phyloP scores from a whole-genome alignment of 1,284 basidiomycete genomes.

The Malassezia slooffiae region DNA sequence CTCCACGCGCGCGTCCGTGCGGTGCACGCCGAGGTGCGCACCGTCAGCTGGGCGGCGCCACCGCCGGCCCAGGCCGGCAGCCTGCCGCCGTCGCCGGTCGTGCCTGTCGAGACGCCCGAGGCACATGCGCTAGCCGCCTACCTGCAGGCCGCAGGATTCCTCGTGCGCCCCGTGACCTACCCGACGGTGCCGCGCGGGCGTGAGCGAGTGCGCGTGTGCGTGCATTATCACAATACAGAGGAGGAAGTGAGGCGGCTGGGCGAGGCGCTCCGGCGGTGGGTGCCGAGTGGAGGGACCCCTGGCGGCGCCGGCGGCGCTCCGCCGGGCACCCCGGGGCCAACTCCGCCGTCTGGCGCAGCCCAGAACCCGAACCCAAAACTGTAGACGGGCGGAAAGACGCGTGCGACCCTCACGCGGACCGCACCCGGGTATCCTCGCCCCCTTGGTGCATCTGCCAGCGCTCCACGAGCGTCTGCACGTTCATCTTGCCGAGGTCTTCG shows the following conservation, averaged over 20 bases:
- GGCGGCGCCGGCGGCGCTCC: too few species aligned
- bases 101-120: constrained; percentile 66
- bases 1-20: constrained; percentile 6
- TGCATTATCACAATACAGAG: constrained; percentile 63
- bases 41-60: not conserved
- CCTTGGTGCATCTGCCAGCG: too few species aligned
- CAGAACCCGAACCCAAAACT: not conserved
- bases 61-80: not conserved
- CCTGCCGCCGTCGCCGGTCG: constrained; percentile 57
- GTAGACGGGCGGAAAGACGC: too few species aligned
- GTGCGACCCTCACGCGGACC: too few species aligned
- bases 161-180: constrained; percentile 64
- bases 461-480: constrained; percentile 25
- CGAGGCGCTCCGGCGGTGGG: constrained; percentile 10
- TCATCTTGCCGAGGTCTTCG: constrained; percentile 24
- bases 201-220: constrained; percentile 70
- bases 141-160: constrained; percentile 56
- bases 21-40: constrained; percentile 5
- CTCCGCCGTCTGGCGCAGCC: too few species aligned
- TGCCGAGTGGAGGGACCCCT: not conserved
- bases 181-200: constrained; percentile 67
- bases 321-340: too few species aligned
- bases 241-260: constrained; percentile 54
- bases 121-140: constrained; percentile 62
- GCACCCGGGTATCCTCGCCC: too few species aligned